Evolutionary conservation across 148 eudicot genomes (phyloP).

Genomic region (Heliamphora exappendiculata): DNA sequence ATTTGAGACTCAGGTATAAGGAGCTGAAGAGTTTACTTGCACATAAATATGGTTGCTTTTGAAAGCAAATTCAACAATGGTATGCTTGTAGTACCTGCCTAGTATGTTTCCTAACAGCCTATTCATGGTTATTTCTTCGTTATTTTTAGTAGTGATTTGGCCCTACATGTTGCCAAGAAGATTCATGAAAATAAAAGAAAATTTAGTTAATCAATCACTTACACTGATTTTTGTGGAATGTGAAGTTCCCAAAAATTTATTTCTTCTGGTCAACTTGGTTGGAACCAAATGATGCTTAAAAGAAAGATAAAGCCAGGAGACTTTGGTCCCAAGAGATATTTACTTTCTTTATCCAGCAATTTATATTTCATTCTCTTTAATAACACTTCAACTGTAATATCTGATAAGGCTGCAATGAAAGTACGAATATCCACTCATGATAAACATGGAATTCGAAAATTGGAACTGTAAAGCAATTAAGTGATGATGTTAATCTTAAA

Average conservation of each 20-base stretch:
- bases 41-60: neutral
- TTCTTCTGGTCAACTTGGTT: neutral
- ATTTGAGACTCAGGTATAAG: conserved; percentile 87
- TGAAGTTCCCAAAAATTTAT: neutral
- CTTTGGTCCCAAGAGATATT: neutral
- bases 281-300: neutral
- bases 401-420: neutral
- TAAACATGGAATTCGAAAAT: neutral
- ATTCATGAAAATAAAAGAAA: neutral
- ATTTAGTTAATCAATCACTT: neutral
- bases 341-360: neutral
- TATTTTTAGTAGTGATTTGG: neutral
- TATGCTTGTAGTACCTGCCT: neutral
- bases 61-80: no score
- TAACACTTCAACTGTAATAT: neutral
- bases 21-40: neutral
- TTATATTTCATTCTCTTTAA: neutral
- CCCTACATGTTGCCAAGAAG: neutral
- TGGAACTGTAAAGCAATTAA: neutral
- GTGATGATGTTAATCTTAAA: neutral
- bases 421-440: neutral
- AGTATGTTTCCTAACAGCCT: neutral
- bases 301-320: neutral
- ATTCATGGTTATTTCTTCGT: neutral
- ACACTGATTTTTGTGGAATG: neutral